Conservation (phyloP, 1,139 yeast genomes). For the Zygosaccharomyces sapae region DNA sequence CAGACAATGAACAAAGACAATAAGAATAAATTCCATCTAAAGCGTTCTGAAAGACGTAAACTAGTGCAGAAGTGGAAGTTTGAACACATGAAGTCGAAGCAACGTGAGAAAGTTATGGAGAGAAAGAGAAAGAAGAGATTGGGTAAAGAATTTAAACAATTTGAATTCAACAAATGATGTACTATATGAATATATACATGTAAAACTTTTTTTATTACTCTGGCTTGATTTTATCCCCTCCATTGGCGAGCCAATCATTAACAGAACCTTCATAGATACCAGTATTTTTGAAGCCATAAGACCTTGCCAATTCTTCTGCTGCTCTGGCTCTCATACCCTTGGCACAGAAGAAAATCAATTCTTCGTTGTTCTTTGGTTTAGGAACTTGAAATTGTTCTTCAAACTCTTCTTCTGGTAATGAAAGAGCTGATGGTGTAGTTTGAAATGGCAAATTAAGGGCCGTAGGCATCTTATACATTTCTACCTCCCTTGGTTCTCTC, state of each 20-base stretch:
- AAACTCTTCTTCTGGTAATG: conserved; percentile 73
- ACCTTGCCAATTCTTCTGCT: conserved; percentile 86
- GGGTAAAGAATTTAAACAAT: conserved; percentile 82
- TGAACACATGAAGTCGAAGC: conserved; percentile 75
- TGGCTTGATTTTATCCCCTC: conserved; percentile 28
- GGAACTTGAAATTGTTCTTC: conserved; percentile 74
- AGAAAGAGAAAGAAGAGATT: conserved; percentile 89
- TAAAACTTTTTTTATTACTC: conserved; percentile 1
- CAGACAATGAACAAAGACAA: conserved; percentile 35
- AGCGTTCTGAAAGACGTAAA: conserved; percentile 77
- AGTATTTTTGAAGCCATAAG: conserved; percentile 78
- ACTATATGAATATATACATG: conserved; percentile 1
- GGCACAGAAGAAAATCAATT: conserved; percentile 83
- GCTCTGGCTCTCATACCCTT: conserved; percentile 90
- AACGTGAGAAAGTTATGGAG: conserved; percentile 84
- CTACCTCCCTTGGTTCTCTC: conserved; percentile 80
- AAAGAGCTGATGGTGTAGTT: conserved; percentile 93
- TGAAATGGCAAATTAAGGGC: conserved; percentile 87
- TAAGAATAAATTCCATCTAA: conserved; percentile 53
- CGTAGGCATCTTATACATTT: conserved; percentile 68
- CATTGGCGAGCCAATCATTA: conserved; percentile 71
- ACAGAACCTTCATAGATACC: conserved; percentile 80
- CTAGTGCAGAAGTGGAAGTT: conserved; percentile 84
- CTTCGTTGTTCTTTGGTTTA: conserved; percentile 71
- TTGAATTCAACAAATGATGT: conserved; percentile 49